phyloP scores from a whole-genome alignment of 2,329 filamentous ascomycete species.

The Chaetomiaceae sp. region DNA sequence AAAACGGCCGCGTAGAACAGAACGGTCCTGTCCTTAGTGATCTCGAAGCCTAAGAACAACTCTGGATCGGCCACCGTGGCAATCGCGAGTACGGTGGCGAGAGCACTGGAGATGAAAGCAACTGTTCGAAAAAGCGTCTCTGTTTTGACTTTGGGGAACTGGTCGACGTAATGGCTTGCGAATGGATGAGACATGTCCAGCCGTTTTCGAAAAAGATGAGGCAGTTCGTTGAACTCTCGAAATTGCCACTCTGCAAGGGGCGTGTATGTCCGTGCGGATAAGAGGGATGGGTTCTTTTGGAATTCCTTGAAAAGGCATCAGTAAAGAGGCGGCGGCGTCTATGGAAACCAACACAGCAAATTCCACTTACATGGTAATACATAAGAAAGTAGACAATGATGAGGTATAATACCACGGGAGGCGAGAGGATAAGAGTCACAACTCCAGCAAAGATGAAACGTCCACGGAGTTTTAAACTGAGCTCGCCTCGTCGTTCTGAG shows the following conservation, averaged over 20 bases:
- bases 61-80: conserved; percentile 87
- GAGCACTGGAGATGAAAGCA: conserved; percentile 79
- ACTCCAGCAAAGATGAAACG: conserved; percentile 79
- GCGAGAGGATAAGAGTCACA: conserved; percentile 81
- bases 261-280: conserved; percentile 87
- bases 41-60: conserved; percentile 84
- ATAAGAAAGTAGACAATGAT: conserved; percentile 88
- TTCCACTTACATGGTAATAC: conserved; percentile 73
- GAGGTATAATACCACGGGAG: conserved; percentile 82
- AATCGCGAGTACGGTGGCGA: conserved; percentile 79
- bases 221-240: conserved; percentile 93
- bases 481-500: conserved; percentile 69
- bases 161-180: conserved; percentile 85
- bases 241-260: conserved; percentile 97
- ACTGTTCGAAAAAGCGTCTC: conserved; percentile 80
- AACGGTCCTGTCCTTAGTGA: conserved; percentile 81
- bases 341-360: background rate
- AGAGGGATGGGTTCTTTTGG: conserved; percentile 83
- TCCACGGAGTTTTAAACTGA: conserved; percentile 72
- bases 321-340: background rate
- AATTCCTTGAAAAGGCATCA: conserved; percentile 62
- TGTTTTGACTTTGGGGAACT: conserved; percentile 93
- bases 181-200: conserved; percentile 94
- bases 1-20: conserved; percentile 87
- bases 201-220: conserved; percentile 84